Conservation (phyloP, 2,329 filamentous ascomycete genomes). For the Eurotiales sp. region DNA sequence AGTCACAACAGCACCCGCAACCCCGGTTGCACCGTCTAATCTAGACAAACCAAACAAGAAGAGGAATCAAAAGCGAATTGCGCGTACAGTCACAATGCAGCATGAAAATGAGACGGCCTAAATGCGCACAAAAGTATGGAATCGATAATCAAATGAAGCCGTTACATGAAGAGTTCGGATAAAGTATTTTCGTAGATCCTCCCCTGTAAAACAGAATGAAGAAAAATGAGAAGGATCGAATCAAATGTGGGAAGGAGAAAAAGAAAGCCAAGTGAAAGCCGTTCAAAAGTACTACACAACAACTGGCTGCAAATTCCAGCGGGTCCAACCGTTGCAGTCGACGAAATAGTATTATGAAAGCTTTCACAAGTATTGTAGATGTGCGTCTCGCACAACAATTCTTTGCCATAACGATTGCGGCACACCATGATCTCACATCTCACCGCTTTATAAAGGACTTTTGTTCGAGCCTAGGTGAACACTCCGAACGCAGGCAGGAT, state of each 20-base stretch:
- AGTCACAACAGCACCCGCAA: constrained; percentile 6
- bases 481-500: no score
- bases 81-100: constrained; percentile 11
- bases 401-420: constrained; percentile 3
- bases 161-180: constrained; percentile 4
- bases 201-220: constrained; percentile 7
- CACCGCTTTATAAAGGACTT: no score
- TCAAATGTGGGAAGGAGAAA: constrained; percentile 7
- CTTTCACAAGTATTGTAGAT: constrained; percentile 9
- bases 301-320: constrained; percentile 31
- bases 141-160: background rate
- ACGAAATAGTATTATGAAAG: constrained; percentile 13
- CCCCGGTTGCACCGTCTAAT: constrained; percentile 15
- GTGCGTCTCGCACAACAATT: constrained; percentile 1
- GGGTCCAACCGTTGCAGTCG: constrained; percentile 28
- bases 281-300: constrained; percentile 18
- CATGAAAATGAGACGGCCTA: constrained; percentile 8
- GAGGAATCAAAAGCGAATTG: background rate
- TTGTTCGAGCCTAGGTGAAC: no score
- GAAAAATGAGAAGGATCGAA: constrained; percentile 11
- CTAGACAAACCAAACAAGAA: constrained; percentile 11
- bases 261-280: constrained; percentile 12
- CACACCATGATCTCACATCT: no score
- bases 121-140: constrained; percentile 8
- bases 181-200: constrained; percentile 14